Percentiles rank a stretch among this genome's conserved stretches.
Evolutionary conservation across 371 early-diverging fungal genomes (phyloP).

Genomic region (Mucor lusitanicus): DNA sequence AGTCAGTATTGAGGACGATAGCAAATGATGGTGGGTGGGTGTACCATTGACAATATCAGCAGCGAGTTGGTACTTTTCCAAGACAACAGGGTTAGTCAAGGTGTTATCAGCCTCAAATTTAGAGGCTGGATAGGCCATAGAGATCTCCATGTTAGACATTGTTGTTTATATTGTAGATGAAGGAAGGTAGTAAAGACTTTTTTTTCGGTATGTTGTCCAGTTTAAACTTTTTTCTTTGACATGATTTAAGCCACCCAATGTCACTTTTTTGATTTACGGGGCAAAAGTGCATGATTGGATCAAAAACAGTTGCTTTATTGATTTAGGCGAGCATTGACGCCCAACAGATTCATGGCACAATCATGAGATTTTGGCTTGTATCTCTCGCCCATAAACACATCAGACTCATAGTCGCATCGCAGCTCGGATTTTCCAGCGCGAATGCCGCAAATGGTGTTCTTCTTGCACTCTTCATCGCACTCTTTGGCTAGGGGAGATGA

Average conservation of each 20-base stretch:
- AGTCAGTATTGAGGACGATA: background rate
- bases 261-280: background rate
- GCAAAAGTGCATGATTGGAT: background rate
- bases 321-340: background rate
- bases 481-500: constrained; percentile 32
- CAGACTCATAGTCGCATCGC: constrained; percentile 48
- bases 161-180: background rate
- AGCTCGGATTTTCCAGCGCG: constrained; percentile 57
- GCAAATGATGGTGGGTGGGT: background rate
- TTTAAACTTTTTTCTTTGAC: constrained; percentile 1
- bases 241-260: constrained; percentile 4
- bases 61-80: constrained; percentile 82
- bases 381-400: constrained; percentile 3
- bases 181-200: constrained; percentile 4
- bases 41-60: constrained; percentile 81
- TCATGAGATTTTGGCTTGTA: constrained; percentile 7
- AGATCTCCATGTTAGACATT: constrained; percentile 39
- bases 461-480: constrained; percentile 44
- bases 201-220: constrained; percentile 3
- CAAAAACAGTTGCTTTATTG: background rate
- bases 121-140: constrained; percentile 43
- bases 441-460: constrained; percentile 48
- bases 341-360: constrained; percentile 10
- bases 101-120: constrained; percentile 70
- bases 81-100: constrained; percentile 59